Conservation (phyloP, 2,329 filamentous ascomycete genomes). For the Diaporthe sp. region DNA sequence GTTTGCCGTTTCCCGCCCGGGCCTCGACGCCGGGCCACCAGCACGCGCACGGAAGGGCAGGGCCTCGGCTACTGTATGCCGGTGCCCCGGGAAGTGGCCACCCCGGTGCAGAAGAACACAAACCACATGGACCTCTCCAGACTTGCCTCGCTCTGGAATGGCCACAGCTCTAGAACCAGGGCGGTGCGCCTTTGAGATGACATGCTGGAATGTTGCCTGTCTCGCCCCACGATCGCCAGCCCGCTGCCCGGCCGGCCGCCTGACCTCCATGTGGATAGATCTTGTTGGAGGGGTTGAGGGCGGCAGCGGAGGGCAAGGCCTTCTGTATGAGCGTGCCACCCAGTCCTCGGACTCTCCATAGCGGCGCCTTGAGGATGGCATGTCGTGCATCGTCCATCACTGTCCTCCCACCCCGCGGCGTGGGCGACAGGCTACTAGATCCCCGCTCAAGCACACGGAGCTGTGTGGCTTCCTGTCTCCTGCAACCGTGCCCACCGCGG, state of each 20-base stretch:
- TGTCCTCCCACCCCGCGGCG: neutral
- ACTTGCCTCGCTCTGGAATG: neutral
- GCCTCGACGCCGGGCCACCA: neutral
- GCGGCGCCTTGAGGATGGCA: too few species aligned
- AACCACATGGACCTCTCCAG: neutral
- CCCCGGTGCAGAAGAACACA: neutral
- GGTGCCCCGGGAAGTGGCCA: neutral
- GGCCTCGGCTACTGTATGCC: neutral
- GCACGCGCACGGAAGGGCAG: neutral
- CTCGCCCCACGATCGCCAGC: neutral
- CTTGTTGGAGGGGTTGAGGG: neutral
- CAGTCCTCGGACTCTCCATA: neutral
- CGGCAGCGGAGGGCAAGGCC: neutral
- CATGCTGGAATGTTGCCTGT: neutral
- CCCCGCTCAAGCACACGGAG: neutral
- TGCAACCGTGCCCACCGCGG: neutral
- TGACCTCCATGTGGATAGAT: neutral
- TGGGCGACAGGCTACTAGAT: neutral
- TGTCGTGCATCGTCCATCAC: neutral
- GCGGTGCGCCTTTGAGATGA: neutral
- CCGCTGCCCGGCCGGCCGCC: neutral
- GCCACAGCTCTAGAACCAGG: neutral
- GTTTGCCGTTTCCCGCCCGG: neutral
- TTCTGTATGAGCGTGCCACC: neutral
- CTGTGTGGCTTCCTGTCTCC: neutral